phyloP scores from a whole-genome alignment of 305 asterid genomes.

The Striga hermonthica region DNA sequence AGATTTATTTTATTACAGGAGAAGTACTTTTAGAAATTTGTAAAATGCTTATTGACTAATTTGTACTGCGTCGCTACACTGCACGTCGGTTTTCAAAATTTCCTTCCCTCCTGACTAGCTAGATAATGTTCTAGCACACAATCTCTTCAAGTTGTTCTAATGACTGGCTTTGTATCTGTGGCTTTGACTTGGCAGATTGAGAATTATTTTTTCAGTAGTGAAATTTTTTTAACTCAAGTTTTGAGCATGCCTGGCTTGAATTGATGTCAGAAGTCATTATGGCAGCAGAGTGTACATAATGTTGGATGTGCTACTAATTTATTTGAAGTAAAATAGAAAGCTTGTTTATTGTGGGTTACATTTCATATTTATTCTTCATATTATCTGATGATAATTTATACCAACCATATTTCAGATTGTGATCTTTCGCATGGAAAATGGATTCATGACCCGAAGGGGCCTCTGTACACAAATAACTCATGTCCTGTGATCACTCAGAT shows the following conservation, averaged over 20 bases:
- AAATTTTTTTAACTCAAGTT: background rate
- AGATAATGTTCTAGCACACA: background rate
- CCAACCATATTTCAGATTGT: slow-evolving; percentile 55
- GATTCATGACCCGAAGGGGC: slow-evolving; percentile 65
- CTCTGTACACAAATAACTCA: slow-evolving; percentile 73
- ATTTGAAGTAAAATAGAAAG: slow-evolving; percentile 10
- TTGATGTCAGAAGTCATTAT: background rate
- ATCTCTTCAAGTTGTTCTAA: background rate
- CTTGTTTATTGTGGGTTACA: slow-evolving; percentile 9
- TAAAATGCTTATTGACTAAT: slow-evolving; percentile 7
- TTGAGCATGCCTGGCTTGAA: background rate
- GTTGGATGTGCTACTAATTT: slow-evolving; percentile 17
- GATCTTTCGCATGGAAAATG: slow-evolving; percentile 83
- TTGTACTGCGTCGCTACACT: background rate
- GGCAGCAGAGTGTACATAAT: background rate
- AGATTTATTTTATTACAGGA: slow-evolving; percentile 5
- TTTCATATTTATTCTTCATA: slow-evolving; percentile 17
- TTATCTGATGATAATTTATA: slow-evolving; percentile 20
- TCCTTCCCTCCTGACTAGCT: background rate
- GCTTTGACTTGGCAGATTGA: slow-evolving; percentile 1
- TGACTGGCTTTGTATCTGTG: background rate
- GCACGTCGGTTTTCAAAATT: background rate
- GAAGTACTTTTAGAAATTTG: slow-evolving; percentile 21
- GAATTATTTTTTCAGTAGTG: background rate
- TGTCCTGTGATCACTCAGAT: slow-evolving; percentile 84